Percentiles rank a stretch among this genome's conserved stretches.
Conservation (phyloP, 2,329 filamentous ascomycete genomes). For the Eutypa lata region DNA sequence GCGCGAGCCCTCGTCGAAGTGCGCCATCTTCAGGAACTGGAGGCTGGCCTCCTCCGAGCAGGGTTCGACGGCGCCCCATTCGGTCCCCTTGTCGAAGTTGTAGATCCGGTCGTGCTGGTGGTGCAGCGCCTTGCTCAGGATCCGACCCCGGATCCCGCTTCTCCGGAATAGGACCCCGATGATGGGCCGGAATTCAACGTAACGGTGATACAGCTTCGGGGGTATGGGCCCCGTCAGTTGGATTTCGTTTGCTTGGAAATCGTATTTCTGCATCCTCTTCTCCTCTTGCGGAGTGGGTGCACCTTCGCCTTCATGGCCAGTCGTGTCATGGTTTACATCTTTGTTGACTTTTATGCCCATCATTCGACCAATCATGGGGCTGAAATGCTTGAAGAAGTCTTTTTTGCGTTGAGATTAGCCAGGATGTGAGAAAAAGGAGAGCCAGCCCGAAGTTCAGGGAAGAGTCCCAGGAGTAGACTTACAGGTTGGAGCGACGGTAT, state of each 20-base stretch:
- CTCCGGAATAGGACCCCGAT: slow-evolving; percentile 85
- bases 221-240: slow-evolving; percentile 84
- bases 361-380: slow-evolving; percentile 81
- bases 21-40: slow-evolving; percentile 80
- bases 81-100: slow-evolving; percentile 76
- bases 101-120: slow-evolving; percentile 89
- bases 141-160: slow-evolving; percentile 70
- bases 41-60: slow-evolving; percentile 69
- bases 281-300: slow-evolving; percentile 28
- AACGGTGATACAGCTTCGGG: slow-evolving; percentile 79
- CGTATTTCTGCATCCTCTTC: slow-evolving; percentile 66
- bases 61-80: slow-evolving; percentile 64
- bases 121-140: slow-evolving; percentile 82
- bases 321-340: slow-evolving; percentile 49
- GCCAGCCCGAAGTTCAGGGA: not conserved
- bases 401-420: slow-evolving; percentile 21
- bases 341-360: slow-evolving; percentile 67
- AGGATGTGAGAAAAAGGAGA: too few species aligned
- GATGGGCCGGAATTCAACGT: slow-evolving; percentile 88
- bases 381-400: slow-evolving; percentile 77
- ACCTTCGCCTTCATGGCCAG: slow-evolving; percentile 25
- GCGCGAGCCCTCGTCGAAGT: slow-evolving; percentile 81
- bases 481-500: slow-evolving; percentile 71
- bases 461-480: not conserved
- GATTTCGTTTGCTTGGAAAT: slow-evolving; percentile 93